Conservation (phyloP, 495 filamentous ascomycete species). For the Aspergillus saccharolyticus region DNA sequence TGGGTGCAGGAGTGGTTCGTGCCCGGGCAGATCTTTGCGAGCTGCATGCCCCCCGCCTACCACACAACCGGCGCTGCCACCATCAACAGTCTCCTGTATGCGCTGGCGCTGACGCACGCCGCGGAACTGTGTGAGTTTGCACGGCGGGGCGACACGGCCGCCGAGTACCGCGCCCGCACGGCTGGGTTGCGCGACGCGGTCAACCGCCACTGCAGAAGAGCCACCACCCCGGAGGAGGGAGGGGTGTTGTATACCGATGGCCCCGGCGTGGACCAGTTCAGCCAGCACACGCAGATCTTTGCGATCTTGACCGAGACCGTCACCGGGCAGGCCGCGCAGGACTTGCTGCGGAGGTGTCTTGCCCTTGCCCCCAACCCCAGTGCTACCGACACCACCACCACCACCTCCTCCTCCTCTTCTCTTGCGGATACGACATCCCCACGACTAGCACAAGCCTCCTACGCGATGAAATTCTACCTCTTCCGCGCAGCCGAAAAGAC, state of each 20-base stretch:
- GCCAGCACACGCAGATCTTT: slow-evolving; percentile 26
- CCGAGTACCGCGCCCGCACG: slow-evolving; percentile 18
- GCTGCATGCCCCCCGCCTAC: slow-evolving; percentile 21
- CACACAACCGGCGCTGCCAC: slow-evolving; percentile 9
- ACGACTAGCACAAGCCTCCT: too few species aligned
- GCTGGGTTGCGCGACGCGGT: slow-evolving; percentile 15
- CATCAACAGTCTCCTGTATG: slow-evolving; percentile 19
- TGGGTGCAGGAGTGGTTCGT: slow-evolving; percentile 24
- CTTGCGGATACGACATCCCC: too few species aligned
- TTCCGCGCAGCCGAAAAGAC: slow-evolving; percentile 20
- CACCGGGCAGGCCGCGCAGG: slow-evolving; percentile 7
- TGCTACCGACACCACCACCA: too few species aligned
- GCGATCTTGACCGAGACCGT: slow-evolving; percentile 22
- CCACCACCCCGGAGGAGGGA: slow-evolving; percentile 1
- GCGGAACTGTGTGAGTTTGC: slow-evolving; percentile 18
- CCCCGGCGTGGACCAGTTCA: slow-evolving; percentile 15
- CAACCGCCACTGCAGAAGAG: slow-evolving; percentile 13
- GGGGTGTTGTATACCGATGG: slow-evolving; percentile 16
- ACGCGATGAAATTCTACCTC: slow-evolving; percentile 25
- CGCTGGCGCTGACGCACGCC: slow-evolving; percentile 14
- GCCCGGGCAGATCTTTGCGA: slow-evolving; percentile 17
- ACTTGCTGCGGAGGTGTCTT: slow-evolving; percentile 7
- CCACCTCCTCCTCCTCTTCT: too few species aligned
- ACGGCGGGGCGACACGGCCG: slow-evolving; percentile 12
- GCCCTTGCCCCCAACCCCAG: too few species aligned